Evolutionary conservation across 2,329 filamentous ascomycete genomes (phyloP).

Genomic region (Aspergillus phoenicis): DNA sequence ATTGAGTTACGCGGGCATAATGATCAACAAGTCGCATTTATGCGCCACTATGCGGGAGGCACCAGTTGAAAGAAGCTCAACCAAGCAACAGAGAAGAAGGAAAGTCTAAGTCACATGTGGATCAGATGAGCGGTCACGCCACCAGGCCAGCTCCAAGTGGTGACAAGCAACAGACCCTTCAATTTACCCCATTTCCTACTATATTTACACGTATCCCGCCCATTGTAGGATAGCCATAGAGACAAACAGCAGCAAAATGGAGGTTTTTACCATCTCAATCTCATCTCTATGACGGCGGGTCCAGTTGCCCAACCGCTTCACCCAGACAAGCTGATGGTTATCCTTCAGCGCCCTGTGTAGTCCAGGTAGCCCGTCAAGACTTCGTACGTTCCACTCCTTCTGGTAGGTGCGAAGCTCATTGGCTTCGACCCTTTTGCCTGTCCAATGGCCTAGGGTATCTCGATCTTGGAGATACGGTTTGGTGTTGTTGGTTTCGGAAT

Average conservation of each 20-base stretch:
- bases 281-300: conserved; percentile 20
- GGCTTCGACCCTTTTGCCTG: conserved; percentile 51
- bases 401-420: conserved; percentile 60
- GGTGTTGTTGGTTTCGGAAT: conserved; percentile 30
- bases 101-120: background rate
- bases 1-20: background rate
- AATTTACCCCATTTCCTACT: background rate
- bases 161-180: background rate
- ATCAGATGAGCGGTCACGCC: background rate
- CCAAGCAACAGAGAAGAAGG: background rate
- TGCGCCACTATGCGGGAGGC: too few relatives aligned
- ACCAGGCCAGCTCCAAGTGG: background rate
- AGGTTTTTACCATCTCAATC: conserved; percentile 26
- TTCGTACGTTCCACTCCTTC: conserved; percentile 56
- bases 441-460: conserved; percentile 58
- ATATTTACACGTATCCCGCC: conserved; percentile 17
- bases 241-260: conserved; percentile 23
- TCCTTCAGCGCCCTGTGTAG: conserved; percentile 56
- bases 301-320: conserved; percentile 42
- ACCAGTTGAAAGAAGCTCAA: background rate
- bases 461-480: conserved; percentile 53
- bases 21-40: too few relatives aligned
- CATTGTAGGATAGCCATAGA: conserved; percentile 23
- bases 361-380: conserved; percentile 63
- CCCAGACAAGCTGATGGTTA: conserved; percentile 51